Percentiles rank a stretch among this genome's conserved stretches.
These are phyloP conservation scores for Ilyonectria destructans DNA, from an alignment of 2,329 filamentous ascomycete genomes.

Conservation along the genomic window DNA sequence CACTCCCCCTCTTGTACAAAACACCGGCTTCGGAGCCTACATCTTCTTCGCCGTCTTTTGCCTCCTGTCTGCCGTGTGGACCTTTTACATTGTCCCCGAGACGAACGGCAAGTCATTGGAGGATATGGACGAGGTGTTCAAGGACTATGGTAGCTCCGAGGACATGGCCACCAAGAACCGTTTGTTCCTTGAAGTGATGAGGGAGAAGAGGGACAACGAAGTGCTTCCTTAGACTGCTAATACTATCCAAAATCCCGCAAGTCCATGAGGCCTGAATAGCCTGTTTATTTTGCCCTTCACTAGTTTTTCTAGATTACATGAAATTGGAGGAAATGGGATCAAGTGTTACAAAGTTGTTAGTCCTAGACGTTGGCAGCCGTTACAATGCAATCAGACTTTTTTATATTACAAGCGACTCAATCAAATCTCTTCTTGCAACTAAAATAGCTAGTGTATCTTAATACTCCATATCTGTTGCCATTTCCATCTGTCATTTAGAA, in stretches of 20 bases:
- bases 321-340: no score
- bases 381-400: no score
- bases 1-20: constrained; percentile 63
- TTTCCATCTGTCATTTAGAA: no score
- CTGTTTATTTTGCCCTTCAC: no score
- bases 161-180: constrained; percentile 33
- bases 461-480: no score
- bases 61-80: constrained; percentile 68
- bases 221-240: not conserved
- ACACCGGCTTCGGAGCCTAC: constrained; percentile 65
- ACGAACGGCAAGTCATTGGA: constrained; percentile 69
- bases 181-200: constrained; percentile 27
- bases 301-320: no score
- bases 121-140: constrained; percentile 63
- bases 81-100: constrained; percentile 70
- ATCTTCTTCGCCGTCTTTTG: constrained; percentile 73
- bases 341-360: no score
- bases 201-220: constrained; percentile 24
- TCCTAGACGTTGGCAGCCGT: no score
- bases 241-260: not conserved
- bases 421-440: no score
- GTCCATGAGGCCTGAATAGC: no score
- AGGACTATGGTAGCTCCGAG: constrained; percentile 35
- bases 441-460: no score
- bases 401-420: no score